phyloP scores from a whole-genome alignment of 768 basidiomycete genomes.

The Clavaria fumosa region DNA sequence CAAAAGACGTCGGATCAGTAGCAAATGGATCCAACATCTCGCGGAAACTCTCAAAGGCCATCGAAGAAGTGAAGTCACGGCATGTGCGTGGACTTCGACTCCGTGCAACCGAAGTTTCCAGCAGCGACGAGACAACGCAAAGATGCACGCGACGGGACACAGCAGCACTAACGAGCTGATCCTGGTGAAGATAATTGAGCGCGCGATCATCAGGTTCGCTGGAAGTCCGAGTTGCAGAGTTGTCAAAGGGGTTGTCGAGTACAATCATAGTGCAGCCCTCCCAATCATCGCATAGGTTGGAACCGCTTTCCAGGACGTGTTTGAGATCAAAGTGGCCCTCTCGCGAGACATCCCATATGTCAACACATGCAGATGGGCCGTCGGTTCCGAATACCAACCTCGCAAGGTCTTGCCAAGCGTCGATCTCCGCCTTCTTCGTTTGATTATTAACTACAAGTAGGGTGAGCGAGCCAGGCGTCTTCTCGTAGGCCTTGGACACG shows the following conservation, averaged over 20 bases:
- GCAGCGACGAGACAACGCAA: not conserved
- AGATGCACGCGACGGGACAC: not conserved
- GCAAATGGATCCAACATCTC: conserved; percentile 4
- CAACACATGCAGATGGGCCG: not conserved
- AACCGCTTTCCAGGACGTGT: not conserved
- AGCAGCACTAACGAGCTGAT: conserved; percentile 3
- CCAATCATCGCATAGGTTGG: conserved; percentile 2
- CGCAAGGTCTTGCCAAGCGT: not conserved
- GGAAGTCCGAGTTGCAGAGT: not conserved
- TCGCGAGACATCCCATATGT: conserved; percentile 5
- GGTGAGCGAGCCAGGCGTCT: conserved; percentile 1
- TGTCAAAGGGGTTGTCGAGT: conserved; percentile 4
- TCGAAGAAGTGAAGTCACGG: conserved; percentile 3
- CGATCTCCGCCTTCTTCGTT: conserved; percentile 1
- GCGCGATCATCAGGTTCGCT: conserved; percentile 2
- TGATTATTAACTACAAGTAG: conserved; percentile 2
- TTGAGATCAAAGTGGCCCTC: conserved; percentile 4
- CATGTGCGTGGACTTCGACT: conserved; percentile 1
- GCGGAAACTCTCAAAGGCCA: conserved; percentile 1
- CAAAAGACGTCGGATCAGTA: not conserved
- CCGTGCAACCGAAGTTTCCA: conserved; percentile 2
- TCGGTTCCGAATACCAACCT: not conserved
- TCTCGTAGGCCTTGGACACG: conserved; percentile 3
- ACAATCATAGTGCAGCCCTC: not conserved
- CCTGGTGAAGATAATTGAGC: conserved; percentile 2